These are phyloP conservation scores for Teunomyces lycoperdinae DNA, from an alignment of 805 yeast species.

Conservation along the genomic window DNA sequence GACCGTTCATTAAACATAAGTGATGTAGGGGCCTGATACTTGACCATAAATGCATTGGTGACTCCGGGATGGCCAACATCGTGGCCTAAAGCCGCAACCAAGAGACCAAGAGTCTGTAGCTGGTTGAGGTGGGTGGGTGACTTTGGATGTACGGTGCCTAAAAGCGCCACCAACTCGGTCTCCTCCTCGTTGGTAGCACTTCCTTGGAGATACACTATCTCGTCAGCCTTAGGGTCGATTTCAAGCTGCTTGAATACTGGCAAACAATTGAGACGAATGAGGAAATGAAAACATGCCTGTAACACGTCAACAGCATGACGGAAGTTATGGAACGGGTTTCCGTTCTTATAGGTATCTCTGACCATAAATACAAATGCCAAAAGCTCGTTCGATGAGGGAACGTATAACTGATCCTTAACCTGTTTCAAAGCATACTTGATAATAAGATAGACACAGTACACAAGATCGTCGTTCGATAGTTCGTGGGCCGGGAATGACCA, in stretches of 20 bases:
- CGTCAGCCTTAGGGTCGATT: slow-evolving; percentile 29
- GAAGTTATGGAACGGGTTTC: slow-evolving; percentile 92
- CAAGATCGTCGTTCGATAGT: slow-evolving; percentile 60
- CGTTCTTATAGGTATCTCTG: slow-evolving; percentile 76
- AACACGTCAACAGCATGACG: slow-evolving; percentile 94
- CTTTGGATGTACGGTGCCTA: background rate
- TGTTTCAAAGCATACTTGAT: slow-evolving; percentile 41
- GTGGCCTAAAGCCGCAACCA: slow-evolving; percentile 88
- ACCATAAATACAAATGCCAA: slow-evolving; percentile 61
- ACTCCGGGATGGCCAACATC: slow-evolving; percentile 97
- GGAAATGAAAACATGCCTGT: slow-evolving; percentile 78
- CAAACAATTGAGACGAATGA: slow-evolving; percentile 41
- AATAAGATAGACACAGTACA: slow-evolving; percentile 57
- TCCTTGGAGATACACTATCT: slow-evolving; percentile 13
- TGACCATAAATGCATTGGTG: slow-evolving; percentile 69
- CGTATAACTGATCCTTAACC: slow-evolving; percentile 9
- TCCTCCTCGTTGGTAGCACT: background rate
- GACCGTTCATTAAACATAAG: slow-evolving; percentile 59
- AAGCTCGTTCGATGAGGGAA: slow-evolving; percentile 41
- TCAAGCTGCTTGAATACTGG: slow-evolving; percentile 37
- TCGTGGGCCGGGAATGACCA: slow-evolving; percentile 76
- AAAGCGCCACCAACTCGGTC: background rate
- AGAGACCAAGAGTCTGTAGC: slow-evolving; percentile 54
- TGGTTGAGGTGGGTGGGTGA: background rate
- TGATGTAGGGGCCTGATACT: slow-evolving; percentile 62